Base-by-base conservation (phyloP, 345 rosid genomes). In the Barbarea vulgaris region DNA sequence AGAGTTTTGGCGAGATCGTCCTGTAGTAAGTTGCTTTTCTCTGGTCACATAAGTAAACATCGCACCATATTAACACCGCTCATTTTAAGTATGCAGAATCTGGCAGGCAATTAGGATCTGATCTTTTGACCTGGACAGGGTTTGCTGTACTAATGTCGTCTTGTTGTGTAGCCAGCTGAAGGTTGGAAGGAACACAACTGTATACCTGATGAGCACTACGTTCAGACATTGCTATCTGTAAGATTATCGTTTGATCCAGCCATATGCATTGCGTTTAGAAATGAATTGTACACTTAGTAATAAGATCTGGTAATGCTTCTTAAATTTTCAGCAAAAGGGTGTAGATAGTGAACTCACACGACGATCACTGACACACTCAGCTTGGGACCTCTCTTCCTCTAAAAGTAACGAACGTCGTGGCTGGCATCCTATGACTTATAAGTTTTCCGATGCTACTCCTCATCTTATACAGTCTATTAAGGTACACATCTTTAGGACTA, bases 141-240 rank as follows among this genome's bases (percentile, higher is more conserved):
- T 59, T 44, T 64, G 53, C 13, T 63, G 44, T 48, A 50, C 67
- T 77, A 71, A 77, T 66, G 18, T 17, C 25, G 33, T 76, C 48
- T 58, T 72, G 41, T 21, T 68, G 70, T 82, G 82, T 88, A 95
- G 98, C 93, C 94, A 52, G 81, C 77, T 64, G 95, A 95, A 82
- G 81, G 86, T 59, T 76, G 89, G 42, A 88, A 82, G 76, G 98
- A 95, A 85, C 98, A 91, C 82, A 91, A 93, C 78, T 93, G 98
- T 67, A 93, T 93, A 81, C 97, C 98, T 7, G 98, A 91, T 86
- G 98, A 93, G 81, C 98, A 93, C 82, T 91, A 91, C 55, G 98
- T 93, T 63, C 98, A 88, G 87, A 93, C 98, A 57, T 79, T 91
- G 76, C 76, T 93, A 64, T 88, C 97, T 62, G 98, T 93, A 89